Evolutionary conservation across 148 eudicot species (phyloP).

Genomic region (Vaccinium myrtillus): DNA sequence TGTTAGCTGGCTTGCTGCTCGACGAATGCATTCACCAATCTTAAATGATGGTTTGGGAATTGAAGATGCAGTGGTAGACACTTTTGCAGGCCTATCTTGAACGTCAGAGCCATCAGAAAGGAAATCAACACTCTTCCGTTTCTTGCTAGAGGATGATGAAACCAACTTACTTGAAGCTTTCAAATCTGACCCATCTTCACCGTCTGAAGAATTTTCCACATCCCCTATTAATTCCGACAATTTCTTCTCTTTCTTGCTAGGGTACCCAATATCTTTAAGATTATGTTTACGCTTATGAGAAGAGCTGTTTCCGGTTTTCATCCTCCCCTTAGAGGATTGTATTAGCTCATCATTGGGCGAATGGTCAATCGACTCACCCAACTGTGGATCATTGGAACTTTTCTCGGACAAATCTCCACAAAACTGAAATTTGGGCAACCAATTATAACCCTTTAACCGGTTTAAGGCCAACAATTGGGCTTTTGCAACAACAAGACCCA

Average conservation of each 20-base stretch:
- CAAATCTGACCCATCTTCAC: slow-evolving; percentile 53
- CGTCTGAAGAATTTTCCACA: slow-evolving; percentile 47
- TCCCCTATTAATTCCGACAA: slow-evolving; percentile 69
- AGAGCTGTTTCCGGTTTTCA: slow-evolving; percentile 31
- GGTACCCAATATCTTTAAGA: slow-evolving; percentile 54
- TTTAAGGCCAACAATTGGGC: slow-evolving; percentile 73
- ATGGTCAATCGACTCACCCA: slow-evolving; percentile 34
- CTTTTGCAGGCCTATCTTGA: slow-evolving; percentile 60
- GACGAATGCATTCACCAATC: slow-evolving; percentile 85
- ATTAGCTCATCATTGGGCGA: slow-evolving; percentile 18
- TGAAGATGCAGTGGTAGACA: slow-evolving; percentile 44
- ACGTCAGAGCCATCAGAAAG: slow-evolving; percentile 40
- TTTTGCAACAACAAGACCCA: slow-evolving; percentile 62
- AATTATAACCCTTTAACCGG: slow-evolving; percentile 52
- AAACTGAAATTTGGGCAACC: slow-evolving; percentile 47
- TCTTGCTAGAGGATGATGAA: slow-evolving; percentile 38
- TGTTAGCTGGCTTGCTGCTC: slow-evolving; percentile 86
- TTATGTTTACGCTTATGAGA: slow-evolving; percentile 51
- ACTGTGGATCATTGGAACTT: slow-evolving; percentile 27
- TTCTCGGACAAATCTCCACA: slow-evolving; percentile 49
- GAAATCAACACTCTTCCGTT: slow-evolving; percentile 41
- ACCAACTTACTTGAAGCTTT: slow-evolving; percentile 34
- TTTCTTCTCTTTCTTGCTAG: slow-evolving; percentile 62
- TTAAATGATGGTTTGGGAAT: slow-evolving; percentile 79
- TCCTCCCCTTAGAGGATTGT: slow-evolving; percentile 17